Evolutionary conservation across 495 filamentous ascomycete species (phyloP).

Genomic region (Penicillium coprophilum): DNA sequence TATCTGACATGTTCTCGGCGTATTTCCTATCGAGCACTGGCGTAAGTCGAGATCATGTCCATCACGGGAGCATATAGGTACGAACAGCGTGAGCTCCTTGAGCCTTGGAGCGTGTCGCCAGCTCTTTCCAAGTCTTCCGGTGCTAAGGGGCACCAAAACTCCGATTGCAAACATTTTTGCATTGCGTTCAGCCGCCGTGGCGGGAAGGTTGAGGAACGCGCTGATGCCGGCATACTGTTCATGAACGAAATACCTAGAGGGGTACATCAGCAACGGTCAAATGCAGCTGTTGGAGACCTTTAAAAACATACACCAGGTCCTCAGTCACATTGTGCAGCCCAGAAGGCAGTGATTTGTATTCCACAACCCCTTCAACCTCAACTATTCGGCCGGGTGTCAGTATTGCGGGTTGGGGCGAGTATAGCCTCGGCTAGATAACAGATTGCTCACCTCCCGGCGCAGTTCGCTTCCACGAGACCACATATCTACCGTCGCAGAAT

Average conservation of each 20-base stretch:
- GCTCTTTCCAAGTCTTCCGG: conserved; percentile 80
- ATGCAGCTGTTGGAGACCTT: neutral
- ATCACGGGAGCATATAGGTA: conserved; percentile 7
- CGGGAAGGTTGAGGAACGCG: conserved; percentile 84
- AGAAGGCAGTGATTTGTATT: conserved; percentile 92
- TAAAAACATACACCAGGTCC: conserved; percentile 68
- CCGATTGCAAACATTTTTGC: conserved; percentile 92
- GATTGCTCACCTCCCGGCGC: conserved; percentile 54
- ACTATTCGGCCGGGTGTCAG: conserved; percentile 50
- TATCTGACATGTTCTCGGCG: conserved; percentile 45
- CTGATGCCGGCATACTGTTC: conserved; percentile 83
- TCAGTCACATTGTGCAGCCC: conserved; percentile 85
- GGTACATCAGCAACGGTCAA: neutral
- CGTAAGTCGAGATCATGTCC: conserved; percentile 13
- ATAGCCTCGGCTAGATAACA: conserved; percentile 18
- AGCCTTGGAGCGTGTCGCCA: conserved; percentile 84
- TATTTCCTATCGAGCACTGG: conserved; percentile 29
- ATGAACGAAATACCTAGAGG: conserved; percentile 78
- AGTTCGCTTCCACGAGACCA: conserved; percentile 81
- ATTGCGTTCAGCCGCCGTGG: conserved; percentile 74
- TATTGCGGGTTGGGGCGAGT: conserved; percentile 6
- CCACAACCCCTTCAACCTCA: conserved; percentile 82
- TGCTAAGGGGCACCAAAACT: conserved; percentile 79
- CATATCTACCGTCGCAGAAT: conserved; percentile 53
- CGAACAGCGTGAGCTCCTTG: conserved; percentile 70